Conservation (phyloP, 352 stramenopile species). For the Pseudoperonospora humuli region DNA sequence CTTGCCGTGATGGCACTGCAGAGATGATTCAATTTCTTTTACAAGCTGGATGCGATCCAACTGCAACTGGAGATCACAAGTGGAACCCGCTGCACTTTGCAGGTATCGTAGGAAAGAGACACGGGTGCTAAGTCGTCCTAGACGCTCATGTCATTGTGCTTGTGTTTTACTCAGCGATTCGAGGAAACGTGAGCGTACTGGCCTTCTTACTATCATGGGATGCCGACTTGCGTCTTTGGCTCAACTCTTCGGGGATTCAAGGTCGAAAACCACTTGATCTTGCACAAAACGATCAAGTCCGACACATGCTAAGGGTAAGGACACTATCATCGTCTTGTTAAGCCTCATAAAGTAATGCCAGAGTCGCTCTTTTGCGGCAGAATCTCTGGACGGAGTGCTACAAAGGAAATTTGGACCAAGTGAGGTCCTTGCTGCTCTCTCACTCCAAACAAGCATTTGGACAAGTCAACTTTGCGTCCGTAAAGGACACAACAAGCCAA, state of each 20-base stretch:
- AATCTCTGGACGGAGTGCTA: constrained; percentile 37
- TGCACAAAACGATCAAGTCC: constrained; percentile 19
- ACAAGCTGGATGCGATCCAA: constrained; percentile 20
- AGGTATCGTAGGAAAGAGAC: constrained; percentile 4
- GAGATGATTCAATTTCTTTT: constrained; percentile 25
- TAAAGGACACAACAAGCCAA: constrained; percentile 25
- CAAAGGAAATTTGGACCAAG: constrained; percentile 22
- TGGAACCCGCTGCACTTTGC: constrained; percentile 42
- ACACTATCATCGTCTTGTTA: neutral
- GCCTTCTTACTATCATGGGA: constrained; percentile 46
- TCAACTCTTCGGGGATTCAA: constrained; percentile 19
- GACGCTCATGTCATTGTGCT: neutral
- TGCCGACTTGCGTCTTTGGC: constrained; percentile 27
- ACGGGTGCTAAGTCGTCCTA: neutral
- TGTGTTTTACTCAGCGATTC: constrained; percentile 14
- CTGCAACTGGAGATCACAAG: constrained; percentile 23
- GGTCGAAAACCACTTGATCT: constrained; percentile 34
- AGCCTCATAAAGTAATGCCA: neutral
- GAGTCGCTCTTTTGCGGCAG: constrained; percentile 8
- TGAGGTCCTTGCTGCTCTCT: constrained; percentile 19
- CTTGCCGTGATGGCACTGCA: constrained; percentile 23
- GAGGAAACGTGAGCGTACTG: constrained; percentile 23
- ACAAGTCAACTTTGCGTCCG: constrained; percentile 1
- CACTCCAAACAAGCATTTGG: neutral
- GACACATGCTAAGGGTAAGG: constrained; percentile 27